These are phyloP conservation scores for Colletotrichum sansevieriae DNA, from an alignment of 2,329 filamentous ascomycete species.

Conservation along the genomic window DNA sequence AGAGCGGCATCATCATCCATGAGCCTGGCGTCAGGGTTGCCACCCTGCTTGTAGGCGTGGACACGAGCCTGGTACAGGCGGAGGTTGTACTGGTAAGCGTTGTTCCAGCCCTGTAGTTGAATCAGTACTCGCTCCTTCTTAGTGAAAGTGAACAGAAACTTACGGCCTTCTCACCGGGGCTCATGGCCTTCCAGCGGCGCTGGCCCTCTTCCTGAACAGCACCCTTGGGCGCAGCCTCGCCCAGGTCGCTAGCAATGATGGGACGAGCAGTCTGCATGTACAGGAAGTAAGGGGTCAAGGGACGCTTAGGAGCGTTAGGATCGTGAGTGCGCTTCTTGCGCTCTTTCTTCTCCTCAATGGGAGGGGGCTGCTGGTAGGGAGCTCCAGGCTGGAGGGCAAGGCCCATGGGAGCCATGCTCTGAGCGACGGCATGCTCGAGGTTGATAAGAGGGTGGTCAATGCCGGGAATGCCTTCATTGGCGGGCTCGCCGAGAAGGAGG, in stretches of 20 bases:
- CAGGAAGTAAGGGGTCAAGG: slow-evolving; percentile 93
- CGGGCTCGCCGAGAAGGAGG: slow-evolving; percentile 78
- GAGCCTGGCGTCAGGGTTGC: slow-evolving; percentile 69
- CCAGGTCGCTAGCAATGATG: slow-evolving; percentile 84
- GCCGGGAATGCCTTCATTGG: slow-evolving; percentile 57
- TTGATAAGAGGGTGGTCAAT: slow-evolving; percentile 61
- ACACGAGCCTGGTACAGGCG: slow-evolving; percentile 75
- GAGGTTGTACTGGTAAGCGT: slow-evolving; percentile 76
- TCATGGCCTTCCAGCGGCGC: slow-evolving; percentile 86
- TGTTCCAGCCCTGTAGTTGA: slow-evolving; percentile 67
- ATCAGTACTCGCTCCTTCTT: slow-evolving; percentile 25
- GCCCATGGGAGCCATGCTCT: slow-evolving; percentile 56
- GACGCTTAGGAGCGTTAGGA: slow-evolving; percentile 94
- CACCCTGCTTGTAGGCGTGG: slow-evolving; percentile 73
- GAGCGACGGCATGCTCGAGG: slow-evolving; percentile 65
- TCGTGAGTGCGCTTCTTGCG: slow-evolving; percentile 89
- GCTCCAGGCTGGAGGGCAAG: slow-evolving; percentile 25
- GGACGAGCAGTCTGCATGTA: slow-evolving; percentile 91
- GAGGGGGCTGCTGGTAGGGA: slow-evolving; percentile 50
- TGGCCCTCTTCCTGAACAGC: slow-evolving; percentile 91
- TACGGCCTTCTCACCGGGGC: slow-evolving; percentile 76
- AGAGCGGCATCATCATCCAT: slow-evolving; percentile 73
- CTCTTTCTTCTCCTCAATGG: slow-evolving; percentile 82
- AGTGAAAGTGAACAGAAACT: slow-evolving; percentile 42
- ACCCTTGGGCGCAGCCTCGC: slow-evolving; percentile 81